Conservation (phyloP, 2,329 filamentous ascomycete species). For the Botrytis paeoniae region DNA sequence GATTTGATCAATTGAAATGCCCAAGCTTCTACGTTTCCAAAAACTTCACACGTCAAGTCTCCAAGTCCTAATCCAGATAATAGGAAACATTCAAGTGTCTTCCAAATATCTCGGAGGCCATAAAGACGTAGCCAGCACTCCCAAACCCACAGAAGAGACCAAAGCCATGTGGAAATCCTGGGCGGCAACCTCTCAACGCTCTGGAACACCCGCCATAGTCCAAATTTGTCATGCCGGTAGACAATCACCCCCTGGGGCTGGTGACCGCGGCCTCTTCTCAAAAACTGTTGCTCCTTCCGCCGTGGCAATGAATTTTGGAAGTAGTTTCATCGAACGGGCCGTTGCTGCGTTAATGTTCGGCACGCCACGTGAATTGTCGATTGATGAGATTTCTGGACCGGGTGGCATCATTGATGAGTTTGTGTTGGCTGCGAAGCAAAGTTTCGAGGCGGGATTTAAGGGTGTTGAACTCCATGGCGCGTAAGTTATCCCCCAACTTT, state of each 20-base stretch:
- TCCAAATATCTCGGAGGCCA: constrained; percentile 2
- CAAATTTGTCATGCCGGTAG: constrained; percentile 49
- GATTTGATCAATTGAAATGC: neutral
- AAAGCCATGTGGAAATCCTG: constrained; percentile 42
- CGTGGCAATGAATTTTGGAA: constrained; percentile 44
- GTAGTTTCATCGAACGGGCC: constrained; percentile 38
- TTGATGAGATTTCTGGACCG: constrained; percentile 50
- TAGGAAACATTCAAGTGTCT: constrained; percentile 14
- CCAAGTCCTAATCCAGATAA: neutral
- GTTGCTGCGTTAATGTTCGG: constrained; percentile 44
- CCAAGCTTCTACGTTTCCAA: too few species aligned
- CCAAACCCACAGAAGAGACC: constrained; percentile 29
- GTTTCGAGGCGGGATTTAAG: constrained; percentile 49
- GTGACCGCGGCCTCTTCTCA: constrained; percentile 38
- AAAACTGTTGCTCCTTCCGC: constrained; percentile 47
- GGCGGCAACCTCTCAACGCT: constrained; percentile 36
- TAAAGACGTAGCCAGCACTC: constrained; percentile 24
- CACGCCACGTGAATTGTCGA: constrained; percentile 55
- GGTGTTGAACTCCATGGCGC: constrained; percentile 49
- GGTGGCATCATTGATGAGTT: constrained; percentile 42
- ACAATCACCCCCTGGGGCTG: constrained; percentile 43
- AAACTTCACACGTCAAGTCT: neutral
- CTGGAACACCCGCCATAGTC: constrained; percentile 43
- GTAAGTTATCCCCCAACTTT: constrained; percentile 28
- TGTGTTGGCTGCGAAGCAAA: constrained; percentile 49